Evolutionary conservation across 202 grass and related monocot species (phyloP), one percentile per base, ranked within the genome.

Genomic region (Schoenoplectus tabernaemontani): DNA sequence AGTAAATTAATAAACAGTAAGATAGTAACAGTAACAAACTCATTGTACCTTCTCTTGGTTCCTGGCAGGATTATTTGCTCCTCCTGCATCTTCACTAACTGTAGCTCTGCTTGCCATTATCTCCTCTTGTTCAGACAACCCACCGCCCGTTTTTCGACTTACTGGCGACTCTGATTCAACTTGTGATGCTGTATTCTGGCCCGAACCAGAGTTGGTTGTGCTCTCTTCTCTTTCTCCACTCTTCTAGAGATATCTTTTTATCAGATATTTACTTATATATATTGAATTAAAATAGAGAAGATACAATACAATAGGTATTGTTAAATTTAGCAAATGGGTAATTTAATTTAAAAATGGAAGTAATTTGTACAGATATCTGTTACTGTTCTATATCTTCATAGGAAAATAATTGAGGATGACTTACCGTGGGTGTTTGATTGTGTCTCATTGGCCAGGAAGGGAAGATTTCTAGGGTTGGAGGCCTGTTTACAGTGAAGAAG

Each of bases 401-500:
- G n/a, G n/a, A n/a, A n/a, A n/a, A n/a, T n/a, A n/a, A n/a, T n/a
- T n/a, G n/a, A n/a, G n/a, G n/a, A n/a, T n/a, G 41, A 26, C 83
- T 76, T 93, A 93, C 94, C 94, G 90, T 91, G 65, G 85, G 82
- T 42, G 87, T 86, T 80, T 87, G 88, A 19, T 90, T 87, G 63
- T 79, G 86, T 69, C 86, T 85, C 85, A 91, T 89, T 70, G 94
- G 87, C 89, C 91, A 91, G 36, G 94, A 86, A 15, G 91, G 94
- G 86, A 97, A 97, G 87, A 92, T 97, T 66, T 93, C 87, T 65
- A 97, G 89, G 63, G 91, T 97, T 77, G 89, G 91, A 36, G 91
- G 89, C 77, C 91, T 90, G 58, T 77, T 81, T 80, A 84, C n/a
- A 81, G 77, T 70, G 81, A 83, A 81, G 75, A 97, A 90, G 73